These are phyloP conservation scores for Aeschynomene evenia DNA, from an alignment of 306 rosid genomes.

Conservation along the genomic window DNA sequence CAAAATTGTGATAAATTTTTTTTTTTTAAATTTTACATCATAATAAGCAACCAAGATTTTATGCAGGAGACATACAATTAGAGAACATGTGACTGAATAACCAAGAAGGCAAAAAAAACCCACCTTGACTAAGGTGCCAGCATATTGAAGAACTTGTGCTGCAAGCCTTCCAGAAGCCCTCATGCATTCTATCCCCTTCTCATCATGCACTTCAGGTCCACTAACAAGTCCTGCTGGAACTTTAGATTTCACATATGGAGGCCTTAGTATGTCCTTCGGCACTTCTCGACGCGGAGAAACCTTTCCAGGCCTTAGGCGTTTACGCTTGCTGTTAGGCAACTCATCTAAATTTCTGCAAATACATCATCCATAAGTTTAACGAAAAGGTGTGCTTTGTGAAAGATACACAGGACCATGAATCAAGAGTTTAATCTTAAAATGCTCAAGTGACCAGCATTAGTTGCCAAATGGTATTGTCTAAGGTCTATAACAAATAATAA, in stretches of 20 bases:
- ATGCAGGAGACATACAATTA: neutral
- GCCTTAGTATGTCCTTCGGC: conserved; percentile 62
- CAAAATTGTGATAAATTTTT: neutral
- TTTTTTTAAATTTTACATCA: conserved; percentile 8
- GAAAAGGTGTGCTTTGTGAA: neutral
- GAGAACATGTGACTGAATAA: neutral
- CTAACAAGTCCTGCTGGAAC: conserved; percentile 65
- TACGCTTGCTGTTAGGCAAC: conserved; percentile 48
- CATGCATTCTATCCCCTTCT: conserved; percentile 82
- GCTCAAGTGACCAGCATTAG: neutral
- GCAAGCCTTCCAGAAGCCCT: conserved; percentile 95
- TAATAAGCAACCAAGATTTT: neutral
- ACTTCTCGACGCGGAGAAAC: conserved; percentile 74
- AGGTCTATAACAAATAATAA: neutral
- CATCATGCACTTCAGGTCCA: conserved; percentile 82
- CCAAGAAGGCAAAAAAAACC: conserved; percentile 26
- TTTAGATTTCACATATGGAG: conserved; percentile 74
- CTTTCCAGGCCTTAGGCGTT: conserved; percentile 74
- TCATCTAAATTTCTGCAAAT: conserved; percentile 61
- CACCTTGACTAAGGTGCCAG: conserved; percentile 92
- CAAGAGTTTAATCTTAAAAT: conserved; percentile 1
- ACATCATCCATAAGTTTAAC: conserved; percentile 15
- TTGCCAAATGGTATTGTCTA: neutral
- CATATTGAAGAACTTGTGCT: conserved; percentile 92
- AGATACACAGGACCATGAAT: neutral